A percentile compares a stretch with the other conserved stretches of the same genome.
Evolutionary conservation across 2,329 filamentous ascomycete genomes (phyloP).

Genomic region (Paecilomyces dactylethromorphus): DNA sequence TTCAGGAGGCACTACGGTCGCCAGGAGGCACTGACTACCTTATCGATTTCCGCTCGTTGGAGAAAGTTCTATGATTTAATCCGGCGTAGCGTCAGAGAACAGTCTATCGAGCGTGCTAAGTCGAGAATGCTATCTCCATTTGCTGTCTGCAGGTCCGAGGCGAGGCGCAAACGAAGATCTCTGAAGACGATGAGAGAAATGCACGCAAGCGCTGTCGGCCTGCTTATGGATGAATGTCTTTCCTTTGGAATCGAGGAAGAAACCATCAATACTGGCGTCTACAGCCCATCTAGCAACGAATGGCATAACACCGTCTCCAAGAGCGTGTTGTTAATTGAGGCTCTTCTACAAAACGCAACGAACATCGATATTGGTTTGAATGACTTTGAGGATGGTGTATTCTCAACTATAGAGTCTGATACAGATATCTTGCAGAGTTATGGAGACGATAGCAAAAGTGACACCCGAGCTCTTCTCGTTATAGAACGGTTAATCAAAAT

Average conservation of each 20-base stretch:
- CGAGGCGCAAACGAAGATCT: constrained; percentile 63
- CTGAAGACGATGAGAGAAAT: constrained; percentile 69
- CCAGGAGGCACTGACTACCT: constrained; percentile 6
- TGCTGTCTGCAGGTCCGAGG: constrained; percentile 66
- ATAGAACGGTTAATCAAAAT: constrained; percentile 46
- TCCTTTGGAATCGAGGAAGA: constrained; percentile 58
- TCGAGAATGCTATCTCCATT: constrained; percentile 71
- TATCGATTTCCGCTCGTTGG: constrained; percentile 40
- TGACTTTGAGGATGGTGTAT: constrained; percentile 51
- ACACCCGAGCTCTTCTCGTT: constrained; percentile 12
- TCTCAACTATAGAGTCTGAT: constrained; percentile 55
- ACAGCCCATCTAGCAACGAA: constrained; percentile 37
- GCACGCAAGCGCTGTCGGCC: constrained; percentile 78
- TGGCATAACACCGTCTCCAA: constrained; percentile 73
- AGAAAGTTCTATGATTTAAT: constrained; percentile 72
- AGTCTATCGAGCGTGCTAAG: constrained; percentile 64
- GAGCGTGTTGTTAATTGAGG: constrained; percentile 80
- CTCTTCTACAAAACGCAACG: constrained; percentile 67
- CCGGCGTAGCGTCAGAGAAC: constrained; percentile 65
- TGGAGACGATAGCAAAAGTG: neutral
- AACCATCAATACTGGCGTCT: constrained; percentile 42
- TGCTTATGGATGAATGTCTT: constrained; percentile 80
- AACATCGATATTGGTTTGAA: constrained; percentile 50
- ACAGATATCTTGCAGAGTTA: constrained; percentile 49
- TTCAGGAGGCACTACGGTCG: constrained; percentile 28